phyloP scores from a whole-genome alignment of 371 early-diverging fungal genomes.

The Lichtheimia corymbifera region DNA sequence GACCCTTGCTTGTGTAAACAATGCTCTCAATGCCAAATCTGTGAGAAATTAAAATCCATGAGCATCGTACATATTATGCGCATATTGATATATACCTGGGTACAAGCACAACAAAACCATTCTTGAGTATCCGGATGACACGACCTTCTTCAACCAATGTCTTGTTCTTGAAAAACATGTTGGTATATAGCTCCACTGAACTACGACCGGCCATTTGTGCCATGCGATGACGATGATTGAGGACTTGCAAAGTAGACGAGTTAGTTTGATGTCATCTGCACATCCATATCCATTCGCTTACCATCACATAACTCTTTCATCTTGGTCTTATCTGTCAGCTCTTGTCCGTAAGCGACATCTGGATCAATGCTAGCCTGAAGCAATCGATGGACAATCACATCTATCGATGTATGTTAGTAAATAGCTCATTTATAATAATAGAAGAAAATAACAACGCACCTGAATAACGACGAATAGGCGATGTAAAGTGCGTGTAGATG shows the following conservation, averaged over 20 bases:
- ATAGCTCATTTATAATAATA: not conserved
- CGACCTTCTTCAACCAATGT: conserved; percentile 82
- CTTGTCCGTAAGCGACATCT: conserved; percentile 60
- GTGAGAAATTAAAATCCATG: not conserved
- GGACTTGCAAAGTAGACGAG: conserved; percentile 34
- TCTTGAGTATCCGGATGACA: conserved; percentile 88
- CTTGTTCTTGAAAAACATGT: conserved; percentile 92
- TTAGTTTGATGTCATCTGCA: not conserved
- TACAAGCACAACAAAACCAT: conserved; percentile 90
- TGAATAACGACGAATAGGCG: conserved; percentile 95
- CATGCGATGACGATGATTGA: conserved; percentile 95
- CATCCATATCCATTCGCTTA: conserved; percentile 22
- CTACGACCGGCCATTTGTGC: conserved; percentile 95
- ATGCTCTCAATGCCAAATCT: conserved; percentile 92
- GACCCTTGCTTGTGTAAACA: conserved; percentile 62
- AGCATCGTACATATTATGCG: conserved; percentile 9
- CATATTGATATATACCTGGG: conserved; percentile 59
- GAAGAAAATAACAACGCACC: conserved; percentile 41
- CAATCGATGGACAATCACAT: conserved; percentile 94
- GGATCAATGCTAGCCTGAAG: conserved; percentile 79
- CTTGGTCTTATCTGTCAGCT: conserved; percentile 76
- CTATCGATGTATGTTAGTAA: conserved; percentile 35
- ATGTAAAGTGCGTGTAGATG: conserved; percentile 94
- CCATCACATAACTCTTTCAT: conserved; percentile 83
- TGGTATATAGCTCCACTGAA: conserved; percentile 93